These are phyloP conservation scores for Cytidiella melzeri DNA, from an alignment of 768 basidiomycete species.

Conservation along the genomic window DNA sequence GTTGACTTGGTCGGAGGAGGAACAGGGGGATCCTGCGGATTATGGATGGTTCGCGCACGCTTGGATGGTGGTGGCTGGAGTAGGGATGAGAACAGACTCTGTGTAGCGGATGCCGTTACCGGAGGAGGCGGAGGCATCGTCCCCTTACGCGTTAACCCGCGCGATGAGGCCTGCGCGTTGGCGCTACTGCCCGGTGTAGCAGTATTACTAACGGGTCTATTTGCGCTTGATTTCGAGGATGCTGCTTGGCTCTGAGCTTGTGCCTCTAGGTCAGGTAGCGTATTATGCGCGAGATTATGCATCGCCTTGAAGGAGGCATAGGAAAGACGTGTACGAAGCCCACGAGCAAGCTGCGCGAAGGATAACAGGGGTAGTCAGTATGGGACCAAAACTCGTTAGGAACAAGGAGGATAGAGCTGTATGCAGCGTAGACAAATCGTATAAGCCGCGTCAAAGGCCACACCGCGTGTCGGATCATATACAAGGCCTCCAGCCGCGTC, in stretches of 20 bases:
- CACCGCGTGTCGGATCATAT: slow-evolving; percentile 4
- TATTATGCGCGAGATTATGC: slow-evolving; percentile 60
- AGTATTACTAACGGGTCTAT: slow-evolving; percentile 33
- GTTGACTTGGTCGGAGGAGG: slow-evolving; percentile 37
- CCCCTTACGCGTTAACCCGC: slow-evolving; percentile 18
- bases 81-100: slow-evolving; percentile 68
- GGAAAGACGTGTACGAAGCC: slow-evolving; percentile 70
- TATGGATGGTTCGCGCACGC: slow-evolving; percentile 75
- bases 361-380: slow-evolving; percentile 16
- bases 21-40: slow-evolving; percentile 62
- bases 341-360: slow-evolving; percentile 64
- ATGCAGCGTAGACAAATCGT: neutral
- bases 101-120: slow-evolving; percentile 35
- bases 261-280: slow-evolving; percentile 68
- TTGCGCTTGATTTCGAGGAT: slow-evolving; percentile 19
- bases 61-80: slow-evolving; percentile 72
- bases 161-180: slow-evolving; percentile 37
- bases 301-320: slow-evolving; percentile 83
- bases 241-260: slow-evolving; percentile 39
- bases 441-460: neutral
- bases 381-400: neutral
- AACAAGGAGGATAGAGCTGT: slow-evolving; percentile 8
- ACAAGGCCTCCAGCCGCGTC: slow-evolving; percentile 19
- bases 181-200: slow-evolving; percentile 41
- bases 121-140: slow-evolving; percentile 25